Percentiles rank a stretch among this genome's conserved stretches.
phyloP scores from a whole-genome alignment of 2,329 filamentous ascomycete genomes.

The Furcasterigmium sp. region DNA sequence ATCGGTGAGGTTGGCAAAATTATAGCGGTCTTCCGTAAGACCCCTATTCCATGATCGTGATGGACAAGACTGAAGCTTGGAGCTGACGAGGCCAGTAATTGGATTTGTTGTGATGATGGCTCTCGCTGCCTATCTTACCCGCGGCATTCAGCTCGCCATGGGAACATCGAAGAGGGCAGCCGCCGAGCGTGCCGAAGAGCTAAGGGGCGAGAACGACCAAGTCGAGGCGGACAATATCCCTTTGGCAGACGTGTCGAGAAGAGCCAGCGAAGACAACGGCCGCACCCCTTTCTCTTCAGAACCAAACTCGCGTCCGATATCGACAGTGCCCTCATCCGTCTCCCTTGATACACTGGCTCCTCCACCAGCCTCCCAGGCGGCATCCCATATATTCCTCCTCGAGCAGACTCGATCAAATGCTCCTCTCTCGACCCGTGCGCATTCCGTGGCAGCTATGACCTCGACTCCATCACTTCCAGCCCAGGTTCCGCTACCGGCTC shows the following conservation, averaged over 20 bases:
- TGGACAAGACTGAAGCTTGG: no score
- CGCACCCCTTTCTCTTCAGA: constrained; percentile 9
- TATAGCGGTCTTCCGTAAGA: constrained; percentile 51
- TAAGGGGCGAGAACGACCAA: constrained; percentile 23
- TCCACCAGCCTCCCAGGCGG: constrained; percentile 10
- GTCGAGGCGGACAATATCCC: constrained; percentile 41
- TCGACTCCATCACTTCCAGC: constrained; percentile 16
- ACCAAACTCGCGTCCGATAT: constrained; percentile 13
- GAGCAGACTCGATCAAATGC: background rate
- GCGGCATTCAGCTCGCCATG: constrained; percentile 44
- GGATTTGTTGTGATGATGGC: constrained; percentile 49
- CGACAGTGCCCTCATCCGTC: constrained; percentile 13
- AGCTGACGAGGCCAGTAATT: constrained; percentile 37
- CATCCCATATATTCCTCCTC: constrained; percentile 14
- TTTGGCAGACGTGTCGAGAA: constrained; percentile 20
- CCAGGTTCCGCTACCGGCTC: constrained; percentile 35
- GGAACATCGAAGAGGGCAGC: constrained; percentile 47
- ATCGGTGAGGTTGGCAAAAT: constrained; percentile 52
- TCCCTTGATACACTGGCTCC: constrained; percentile 11
- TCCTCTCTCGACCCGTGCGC: constrained; percentile 8
- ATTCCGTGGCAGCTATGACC: background rate
- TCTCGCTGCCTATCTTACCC: constrained; percentile 48
- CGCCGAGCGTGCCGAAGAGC: constrained; percentile 46
- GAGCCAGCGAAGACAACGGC: constrained; percentile 1
- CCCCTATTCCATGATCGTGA: no score